Base-by-base conservation (phyloP, 2,329 filamentous ascomycete genomes). In the Dothistroma septosporum region DNA sequence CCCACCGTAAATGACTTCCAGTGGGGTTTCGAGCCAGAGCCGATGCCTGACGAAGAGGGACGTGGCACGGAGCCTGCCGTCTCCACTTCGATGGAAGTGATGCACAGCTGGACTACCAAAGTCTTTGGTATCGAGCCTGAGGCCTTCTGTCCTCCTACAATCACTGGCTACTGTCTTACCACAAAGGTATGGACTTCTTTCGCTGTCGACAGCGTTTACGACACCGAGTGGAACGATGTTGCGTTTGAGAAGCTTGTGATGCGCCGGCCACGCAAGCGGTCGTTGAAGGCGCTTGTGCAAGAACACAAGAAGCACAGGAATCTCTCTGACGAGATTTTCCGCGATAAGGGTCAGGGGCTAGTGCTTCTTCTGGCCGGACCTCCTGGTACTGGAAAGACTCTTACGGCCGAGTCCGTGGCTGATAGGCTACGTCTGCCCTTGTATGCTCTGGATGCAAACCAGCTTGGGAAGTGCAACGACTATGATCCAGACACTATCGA, bases 321-420 rank as follows among this genome's bases (percentile, higher is more conserved):
- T 31, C 55, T 65, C 10, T 81, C 82, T 63, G 79, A 82, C 66
- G 80, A 83, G 63, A 72, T 83, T 19, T 78, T 84, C 28, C 74
- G 78, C 31, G 81, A 80, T 32, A 84, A 84, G 65, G 82, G 50
- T 11, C 75, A 75, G 16, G 81, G 82, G 10, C 76, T 83, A 57
- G 81, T 83, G 58, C 73, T 83, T 59, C 74, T 83, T 4, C 75
- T 84, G 1, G 76, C 74, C 49, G 82, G 62, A 4, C 64, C 67
- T 2, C 81, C 82, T 0, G 82, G 82, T 2, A 79, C 82, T 1
- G 82, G 82, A 14, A 84, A 84, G 71, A 84, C 82, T 0, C 67
- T 81, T 24, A 82, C 80, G 4, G 79, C 78, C 6, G 80, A 82
- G 64, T 76, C 75, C 50, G 75, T 82, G 22, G 80, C 82, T 1